These are phyloP conservation scores for Chalaropsis thielavioides DNA, from an alignment of 2,329 filamentous ascomycete genomes.

Conservation along the genomic window DNA sequence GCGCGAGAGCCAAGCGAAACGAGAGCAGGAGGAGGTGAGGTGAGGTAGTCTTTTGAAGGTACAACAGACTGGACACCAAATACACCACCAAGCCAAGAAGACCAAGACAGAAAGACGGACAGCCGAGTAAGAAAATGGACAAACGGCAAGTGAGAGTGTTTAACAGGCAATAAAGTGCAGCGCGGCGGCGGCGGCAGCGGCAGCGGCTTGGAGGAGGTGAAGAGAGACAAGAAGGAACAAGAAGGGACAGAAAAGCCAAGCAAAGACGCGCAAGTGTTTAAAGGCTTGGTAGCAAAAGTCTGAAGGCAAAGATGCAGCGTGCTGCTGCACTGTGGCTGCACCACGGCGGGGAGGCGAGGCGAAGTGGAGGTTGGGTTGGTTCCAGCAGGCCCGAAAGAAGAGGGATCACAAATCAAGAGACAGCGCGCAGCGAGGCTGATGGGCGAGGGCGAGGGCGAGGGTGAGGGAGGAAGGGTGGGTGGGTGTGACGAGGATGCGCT, in stretches of 20 bases:
- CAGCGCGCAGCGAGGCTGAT: neutral
- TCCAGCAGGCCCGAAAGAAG: neutral
- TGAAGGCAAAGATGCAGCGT: neutral
- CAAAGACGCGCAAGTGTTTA: slow-evolving; percentile 10
- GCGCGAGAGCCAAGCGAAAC: neutral
- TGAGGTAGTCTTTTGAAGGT: neutral
- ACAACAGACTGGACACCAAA: no score
- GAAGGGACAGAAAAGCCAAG: slow-evolving; percentile 8
- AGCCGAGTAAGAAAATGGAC: neutral
- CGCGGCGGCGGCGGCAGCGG: neutral
- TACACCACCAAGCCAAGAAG: no score
- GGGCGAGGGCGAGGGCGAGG: neutral
- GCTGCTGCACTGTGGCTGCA: neutral
- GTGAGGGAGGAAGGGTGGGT: neutral
- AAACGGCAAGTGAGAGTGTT: neutral
- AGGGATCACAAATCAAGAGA: neutral
- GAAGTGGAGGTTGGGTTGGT: neutral
- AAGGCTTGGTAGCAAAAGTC: neutral
- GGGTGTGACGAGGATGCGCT: neutral
- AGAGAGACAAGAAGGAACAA: neutral
- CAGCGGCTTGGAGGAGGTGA: neutral
- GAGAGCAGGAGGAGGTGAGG: neutral
- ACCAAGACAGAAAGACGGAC: neutral
- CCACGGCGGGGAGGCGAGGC: neutral
- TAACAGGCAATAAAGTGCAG: neutral